These are phyloP conservation scores for Starmerella stigmatis DNA, from an alignment of 805 yeast species.

Conservation along the genomic window DNA sequence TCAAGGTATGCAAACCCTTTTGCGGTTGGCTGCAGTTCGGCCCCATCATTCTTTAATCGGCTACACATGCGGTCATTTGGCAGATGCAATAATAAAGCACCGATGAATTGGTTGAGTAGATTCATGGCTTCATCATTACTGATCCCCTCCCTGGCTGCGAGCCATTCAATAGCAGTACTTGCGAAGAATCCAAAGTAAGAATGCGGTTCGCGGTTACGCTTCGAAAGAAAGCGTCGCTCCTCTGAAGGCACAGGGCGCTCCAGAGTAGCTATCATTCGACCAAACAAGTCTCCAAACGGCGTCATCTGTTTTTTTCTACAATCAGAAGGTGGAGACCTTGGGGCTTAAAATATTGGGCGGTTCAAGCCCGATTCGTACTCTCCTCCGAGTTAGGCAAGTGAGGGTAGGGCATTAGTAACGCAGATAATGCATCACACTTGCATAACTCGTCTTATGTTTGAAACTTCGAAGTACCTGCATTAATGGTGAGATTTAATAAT, in stretches of 20 bases:
- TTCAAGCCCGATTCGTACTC: neutral
- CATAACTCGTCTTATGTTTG: too few species aligned
- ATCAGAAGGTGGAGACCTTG: too few species aligned
- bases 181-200: neutral
- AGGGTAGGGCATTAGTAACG: neutral
- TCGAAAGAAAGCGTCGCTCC: neutral
- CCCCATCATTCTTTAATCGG: neutral
- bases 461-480: too few species aligned
- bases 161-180: neutral
- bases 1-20: constrained; percentile 71
- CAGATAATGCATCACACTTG: neutral
- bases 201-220: constrained; percentile 1
- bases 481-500: too few species aligned
- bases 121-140: neutral
- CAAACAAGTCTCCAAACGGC: neutral
- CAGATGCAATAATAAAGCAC: constrained; percentile 10
- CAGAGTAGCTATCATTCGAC: neutral
- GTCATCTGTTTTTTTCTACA: neutral
- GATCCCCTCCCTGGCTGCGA: neutral
- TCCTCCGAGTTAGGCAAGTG: neutral
- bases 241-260: neutral
- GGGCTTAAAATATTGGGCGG: neutral
- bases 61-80: constrained; percentile 9
- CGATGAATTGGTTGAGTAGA: constrained; percentile 2
- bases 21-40: constrained; percentile 69